Percentiles rank a stretch among this genome's conserved stretches.
phyloP scores from a whole-genome alignment of 2,329 filamentous ascomycete genomes.

The Amauroascus niger region DNA sequence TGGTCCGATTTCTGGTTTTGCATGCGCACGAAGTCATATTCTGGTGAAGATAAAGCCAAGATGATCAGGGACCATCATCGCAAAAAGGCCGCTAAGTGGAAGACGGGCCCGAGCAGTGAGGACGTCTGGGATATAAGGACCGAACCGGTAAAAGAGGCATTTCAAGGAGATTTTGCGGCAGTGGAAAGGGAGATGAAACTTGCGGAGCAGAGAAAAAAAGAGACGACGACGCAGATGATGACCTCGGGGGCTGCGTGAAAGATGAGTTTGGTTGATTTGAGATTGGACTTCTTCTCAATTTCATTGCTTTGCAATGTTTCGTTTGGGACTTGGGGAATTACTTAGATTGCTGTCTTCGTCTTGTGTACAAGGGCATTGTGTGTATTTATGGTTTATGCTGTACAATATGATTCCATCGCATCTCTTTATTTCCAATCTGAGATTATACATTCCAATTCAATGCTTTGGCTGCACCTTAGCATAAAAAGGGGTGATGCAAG shows the following conservation, averaged over 20 bases:
- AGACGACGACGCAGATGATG: neutral
- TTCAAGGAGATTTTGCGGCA: slow-evolving; percentile 37
- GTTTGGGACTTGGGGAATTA: neutral
- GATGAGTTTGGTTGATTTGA: neutral
- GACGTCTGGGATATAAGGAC: slow-evolving; percentile 76
- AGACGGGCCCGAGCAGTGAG: slow-evolving; percentile 65
- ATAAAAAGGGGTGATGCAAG: too few relatives aligned
- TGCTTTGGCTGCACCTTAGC: too few relatives aligned
- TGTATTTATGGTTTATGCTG: neutral
- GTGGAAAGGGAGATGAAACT: slow-evolving; percentile 35
- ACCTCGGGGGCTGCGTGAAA: neutral
- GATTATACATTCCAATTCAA: neutral
- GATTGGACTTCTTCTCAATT: neutral
- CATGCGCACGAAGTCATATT: slow-evolving; percentile 67
- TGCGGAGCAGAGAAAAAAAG: slow-evolving; percentile 28
- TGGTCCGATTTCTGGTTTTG: slow-evolving; percentile 98
- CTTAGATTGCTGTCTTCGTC: neutral
- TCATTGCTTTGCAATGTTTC: neutral
- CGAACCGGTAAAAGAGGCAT: slow-evolving; percentile 48
- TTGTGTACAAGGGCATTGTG: neutral
- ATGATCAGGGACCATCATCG: slow-evolving; percentile 58
- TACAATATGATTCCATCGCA: neutral
- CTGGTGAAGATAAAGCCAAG: slow-evolving; percentile 49
- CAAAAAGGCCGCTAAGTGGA: slow-evolving; percentile 56
- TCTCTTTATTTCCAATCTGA: neutral